Conservation (phyloP, 495 filamentous ascomycete genomes). For the Aspergillus avenaceus region DNA sequence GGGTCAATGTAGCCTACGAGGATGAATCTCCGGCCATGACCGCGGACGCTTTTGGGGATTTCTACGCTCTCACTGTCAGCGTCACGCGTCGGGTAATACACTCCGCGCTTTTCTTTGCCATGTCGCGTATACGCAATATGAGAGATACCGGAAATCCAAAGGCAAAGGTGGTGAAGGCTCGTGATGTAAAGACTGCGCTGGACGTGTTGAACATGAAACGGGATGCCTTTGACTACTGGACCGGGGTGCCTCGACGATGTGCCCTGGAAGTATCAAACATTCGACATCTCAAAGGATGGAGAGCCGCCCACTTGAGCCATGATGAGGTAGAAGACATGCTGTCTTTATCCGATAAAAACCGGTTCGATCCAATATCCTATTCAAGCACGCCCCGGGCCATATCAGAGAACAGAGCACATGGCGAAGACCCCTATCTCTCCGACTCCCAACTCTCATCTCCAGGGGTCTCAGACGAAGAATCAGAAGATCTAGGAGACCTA, state of each 20-base stretch:
- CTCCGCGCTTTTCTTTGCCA: conserved; percentile 61
- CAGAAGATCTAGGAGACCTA: conserved; percentile 14
- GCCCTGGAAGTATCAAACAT: conserved; percentile 52
- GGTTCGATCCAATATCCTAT: background rate
- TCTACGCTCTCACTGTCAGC: conserved; percentile 62
- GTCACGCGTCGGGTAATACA: conserved; percentile 67
- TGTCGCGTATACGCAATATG: conserved; percentile 49
- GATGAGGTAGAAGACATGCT: conserved; percentile 52
- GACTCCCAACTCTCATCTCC: conserved; percentile 4
- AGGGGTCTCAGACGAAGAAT: conserved; percentile 8
- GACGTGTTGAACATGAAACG: conserved; percentile 42
- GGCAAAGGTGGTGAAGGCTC: conserved; percentile 39
- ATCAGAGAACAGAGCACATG: conserved; percentile 11
- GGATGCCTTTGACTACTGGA: conserved; percentile 51
- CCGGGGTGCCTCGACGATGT: conserved; percentile 54
- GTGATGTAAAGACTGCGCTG: conserved; percentile 65
- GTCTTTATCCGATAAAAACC: conserved; percentile 26
- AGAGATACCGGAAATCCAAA: conserved; percentile 27
- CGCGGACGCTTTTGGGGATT: conserved; percentile 66
- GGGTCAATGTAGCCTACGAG: conserved; percentile 46
- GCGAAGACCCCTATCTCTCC: conserved; percentile 8
- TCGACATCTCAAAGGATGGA: conserved; percentile 25
- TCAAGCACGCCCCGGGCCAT: conserved; percentile 1
- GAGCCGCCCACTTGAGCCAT: conserved; percentile 37
- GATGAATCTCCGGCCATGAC: conserved; percentile 60